Evolutionary conservation across 495 filamentous ascomycete species (phyloP), one percentile per base, ranked within the genome.

Genomic region (Penicillium pulvis): DNA sequence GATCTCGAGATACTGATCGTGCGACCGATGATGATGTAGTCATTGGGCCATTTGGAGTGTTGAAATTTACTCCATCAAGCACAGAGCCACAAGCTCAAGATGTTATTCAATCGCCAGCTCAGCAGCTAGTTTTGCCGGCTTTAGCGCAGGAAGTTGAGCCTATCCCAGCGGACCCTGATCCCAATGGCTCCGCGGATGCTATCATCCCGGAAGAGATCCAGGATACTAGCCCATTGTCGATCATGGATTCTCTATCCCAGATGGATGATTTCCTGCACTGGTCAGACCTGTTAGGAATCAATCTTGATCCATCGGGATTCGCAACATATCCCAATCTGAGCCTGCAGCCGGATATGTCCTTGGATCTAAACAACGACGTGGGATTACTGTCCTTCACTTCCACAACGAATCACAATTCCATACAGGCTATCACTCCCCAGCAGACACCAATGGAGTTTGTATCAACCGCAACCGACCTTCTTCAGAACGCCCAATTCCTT

Each of bases 191-290:
- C 0, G 9, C 46, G 43, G 50, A 51, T 10, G 26, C 55, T 4
- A 20, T 60, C 44, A 46, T 57, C 3, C 58, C 56, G 6, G 51
- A 46, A 23, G 55, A 56, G 12, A 50, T 62, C 11, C 51, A 49
- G 23, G 56, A 59, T 43, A 42, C 51, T 14, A 65, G 56, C 39
- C 56, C 62, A 5, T 57, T 33, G 12, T 64, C 65, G 10, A 64
- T 67, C 6, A 53, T 68, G 7, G 71, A 72, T 42, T 68, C 71
- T 16, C 53, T 71, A 5, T 60, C 64, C 0, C 55, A 68, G 28
- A 69, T 72, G 45, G 67, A 75, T 33, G 72, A 72, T 35, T 71
- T 75, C 20, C 51, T 75, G 0, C 72, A 71, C 16, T 75, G 70
- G 70, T 72, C 72, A 0, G 70, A 75, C 51, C 47, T 75, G 0